Evolutionary conservation across 1,139 yeast genomes (phyloP), one percentile per base, ranked within the genome.

Genomic region (Scheffersomyces illinoinensis): DNA sequence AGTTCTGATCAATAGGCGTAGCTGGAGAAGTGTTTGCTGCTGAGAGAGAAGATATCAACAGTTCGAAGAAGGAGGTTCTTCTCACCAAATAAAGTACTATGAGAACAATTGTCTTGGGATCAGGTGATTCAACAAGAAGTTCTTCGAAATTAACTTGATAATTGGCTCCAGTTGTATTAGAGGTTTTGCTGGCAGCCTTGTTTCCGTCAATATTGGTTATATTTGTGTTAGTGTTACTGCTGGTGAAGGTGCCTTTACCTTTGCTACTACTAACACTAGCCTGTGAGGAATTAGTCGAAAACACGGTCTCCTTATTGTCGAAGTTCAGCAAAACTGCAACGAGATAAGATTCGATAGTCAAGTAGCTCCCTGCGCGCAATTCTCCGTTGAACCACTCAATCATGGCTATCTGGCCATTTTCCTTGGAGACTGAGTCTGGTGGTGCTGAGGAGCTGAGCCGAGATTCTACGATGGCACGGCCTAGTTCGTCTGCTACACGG

Each of bases 71-170:
- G 19, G 60, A 57, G 5, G 65, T 61, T 56, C 79, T 62, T 57
- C 75, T 70, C 8, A 74, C 63, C 54, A 76, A 66, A 58, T 76
- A 76, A 23, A 71, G 68, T 6, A 69, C 61, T 4, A 69, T 56
- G 47, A 66, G 57, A 0, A 71, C 60, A 17, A 67, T 62, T 3
- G 71, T 59, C 20, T 57, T 57, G 48, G 66, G 61, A 33, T 61
- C 65, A 23, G 56, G 21, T 20, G 51, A 20, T 8, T 48, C 24
- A 18, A 48, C 24, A 12, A 52, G 23, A 23, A 20, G 18, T 8
- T 17, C 24, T 14, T 47, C 49, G 20, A 53, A 54, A n/a, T 47
- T 33, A 39, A 53, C 50, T 20, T 48, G 26, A 21, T 21, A 20
- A 20, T 48, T 48, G n/a, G 26, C 24, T 21, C 26, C 24, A 17